phyloP scores from a whole-genome alignment of 495 filamentous ascomycete genomes.

The Penicillium riverlandense region DNA sequence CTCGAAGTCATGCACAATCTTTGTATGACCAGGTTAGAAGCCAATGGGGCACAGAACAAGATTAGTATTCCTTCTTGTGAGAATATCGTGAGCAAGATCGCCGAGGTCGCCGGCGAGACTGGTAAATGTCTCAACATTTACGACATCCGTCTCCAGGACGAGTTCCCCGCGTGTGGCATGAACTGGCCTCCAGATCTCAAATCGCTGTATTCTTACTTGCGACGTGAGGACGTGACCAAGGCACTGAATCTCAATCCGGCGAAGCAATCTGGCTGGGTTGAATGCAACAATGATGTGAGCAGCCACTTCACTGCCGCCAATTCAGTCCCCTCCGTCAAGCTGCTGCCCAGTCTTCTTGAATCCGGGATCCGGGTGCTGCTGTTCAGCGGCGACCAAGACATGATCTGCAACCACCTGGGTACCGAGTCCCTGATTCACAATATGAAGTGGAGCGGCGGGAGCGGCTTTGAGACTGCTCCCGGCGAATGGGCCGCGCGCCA shows the following conservation, averaged over 20 bases:
- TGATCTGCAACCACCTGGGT: slow-evolving; percentile 96
- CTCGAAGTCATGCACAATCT: slow-evolving; percentile 65
- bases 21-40: slow-evolving; percentile 51
- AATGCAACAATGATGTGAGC: slow-evolving; percentile 77
- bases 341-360: slow-evolving; percentile 72
- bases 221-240: slow-evolving; percentile 64
- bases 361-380: slow-evolving; percentile 66
- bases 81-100: slow-evolving; percentile 59
- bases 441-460: slow-evolving; percentile 85
- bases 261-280: slow-evolving; percentile 82
- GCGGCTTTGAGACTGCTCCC: slow-evolving; percentile 81
- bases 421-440: slow-evolving; percentile 88
- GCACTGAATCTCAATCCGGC: slow-evolving; percentile 79
- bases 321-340: slow-evolving; percentile 61
- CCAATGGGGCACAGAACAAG: slow-evolving; percentile 44
- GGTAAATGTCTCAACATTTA: slow-evolving; percentile 87
- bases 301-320: slow-evolving; percentile 57
- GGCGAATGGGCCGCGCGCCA: slow-evolving; percentile 87
- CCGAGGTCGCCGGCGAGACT: slow-evolving; percentile 48
- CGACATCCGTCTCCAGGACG: slow-evolving; percentile 75
- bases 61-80: slow-evolving; percentile 71
- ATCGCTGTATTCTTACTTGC: slow-evolving; percentile 75
- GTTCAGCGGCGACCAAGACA: slow-evolving; percentile 88
- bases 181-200: slow-evolving; percentile 87
- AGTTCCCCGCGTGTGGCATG: slow-evolving; percentile 76